phyloP scores from a whole-genome alignment of 225 moss, liverwort and hornwort species.

The Thuidium tamariscinum region DNA sequence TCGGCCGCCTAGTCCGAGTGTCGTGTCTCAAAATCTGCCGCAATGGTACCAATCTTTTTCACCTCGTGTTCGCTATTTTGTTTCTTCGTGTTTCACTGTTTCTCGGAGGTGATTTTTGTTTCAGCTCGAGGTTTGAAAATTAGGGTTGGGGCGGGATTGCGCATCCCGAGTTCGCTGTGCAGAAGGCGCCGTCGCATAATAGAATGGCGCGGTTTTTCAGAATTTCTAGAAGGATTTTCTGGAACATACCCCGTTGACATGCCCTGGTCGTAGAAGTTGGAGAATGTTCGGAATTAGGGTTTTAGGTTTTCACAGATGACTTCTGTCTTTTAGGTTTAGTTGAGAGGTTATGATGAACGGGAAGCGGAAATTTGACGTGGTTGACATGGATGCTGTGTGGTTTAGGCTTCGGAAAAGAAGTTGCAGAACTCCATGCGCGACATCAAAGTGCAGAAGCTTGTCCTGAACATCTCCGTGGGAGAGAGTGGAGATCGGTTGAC shows the following conservation, averaged over 20 bases:
- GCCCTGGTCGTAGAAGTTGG: background rate
- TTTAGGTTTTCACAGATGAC: background rate
- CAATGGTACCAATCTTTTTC: background rate
- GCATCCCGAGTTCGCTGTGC: background rate
- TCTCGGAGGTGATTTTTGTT: background rate
- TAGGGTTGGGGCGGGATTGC: background rate
- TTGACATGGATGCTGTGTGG: background rate
- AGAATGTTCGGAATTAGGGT: background rate
- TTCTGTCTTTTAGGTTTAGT: background rate
- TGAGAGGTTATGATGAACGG: background rate
- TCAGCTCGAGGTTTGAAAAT: background rate
- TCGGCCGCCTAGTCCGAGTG: conserved; percentile 1
- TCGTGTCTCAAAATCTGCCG: background rate
- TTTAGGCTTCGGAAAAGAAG: conserved; percentile 24
- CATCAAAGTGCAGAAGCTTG: conserved; percentile 30
- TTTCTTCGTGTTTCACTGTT: background rate
- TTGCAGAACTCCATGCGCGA: conserved; percentile 25
- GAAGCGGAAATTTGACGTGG: too few species aligned
- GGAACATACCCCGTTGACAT: background rate
- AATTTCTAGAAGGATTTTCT: background rate
- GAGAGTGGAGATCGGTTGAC: conserved; percentile 30
- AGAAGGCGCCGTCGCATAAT: background rate
- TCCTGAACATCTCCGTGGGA: conserved; percentile 28
- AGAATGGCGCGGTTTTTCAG: background rate
- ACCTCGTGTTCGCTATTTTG: background rate